Base-by-base conservation (phyloP, 2,329 filamentous ascomycete species). In the Huntiella moniliformis region DNA sequence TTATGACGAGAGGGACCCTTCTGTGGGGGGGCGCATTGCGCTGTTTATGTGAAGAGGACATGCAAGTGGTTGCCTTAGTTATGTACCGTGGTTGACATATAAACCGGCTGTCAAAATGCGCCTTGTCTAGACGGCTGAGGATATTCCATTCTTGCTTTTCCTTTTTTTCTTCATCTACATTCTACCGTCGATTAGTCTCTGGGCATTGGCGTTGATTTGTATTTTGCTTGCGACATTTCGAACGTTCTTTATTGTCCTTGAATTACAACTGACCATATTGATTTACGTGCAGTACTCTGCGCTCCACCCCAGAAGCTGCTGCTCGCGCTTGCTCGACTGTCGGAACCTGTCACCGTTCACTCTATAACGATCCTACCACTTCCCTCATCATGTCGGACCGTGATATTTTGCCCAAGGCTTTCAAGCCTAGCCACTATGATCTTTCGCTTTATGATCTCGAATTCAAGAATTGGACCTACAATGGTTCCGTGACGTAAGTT, bases 381-480 rank as follows among this genome's bases (percentile, higher is more conserved):
- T 50, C 54, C 35, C 46, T 50, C 49, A 57, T 53, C 54, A 75
- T 75, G 67, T 61, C 65, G 44, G 74, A 78, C 60, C 67, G 75
- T 58, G 74, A 79, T 50, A 67, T 75, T 52, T 70, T 79, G 51
- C 74, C 75, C 41, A 66, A 67, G 55, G 63, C 62, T 53, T 76
- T 88, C 58, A 88, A 85, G 65, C 86, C 91, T 2, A 67, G 70
- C 51, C 85, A 96, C 66, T 98, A 98, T 65, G 68, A 74, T 56
- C 69, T 98, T 53, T 84, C 79, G 47, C 73, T 98, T 54, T 76
- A 70, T 57, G 79, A 91, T 55, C 67, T 98, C 52, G 79, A 94
- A 50, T 94, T 88, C 54, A 63, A 64, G 50, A 62, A 63, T 45
- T 78, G 74, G 78, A 76, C 73, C 50, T 98, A 88, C 67, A 76